Percentiles rank a stretch among this genome's conserved stretches.
These are phyloP conservation scores for Linnemannia exigua DNA, from an alignment of 192 early-diverging fungal species.

Conservation along the genomic window DNA sequence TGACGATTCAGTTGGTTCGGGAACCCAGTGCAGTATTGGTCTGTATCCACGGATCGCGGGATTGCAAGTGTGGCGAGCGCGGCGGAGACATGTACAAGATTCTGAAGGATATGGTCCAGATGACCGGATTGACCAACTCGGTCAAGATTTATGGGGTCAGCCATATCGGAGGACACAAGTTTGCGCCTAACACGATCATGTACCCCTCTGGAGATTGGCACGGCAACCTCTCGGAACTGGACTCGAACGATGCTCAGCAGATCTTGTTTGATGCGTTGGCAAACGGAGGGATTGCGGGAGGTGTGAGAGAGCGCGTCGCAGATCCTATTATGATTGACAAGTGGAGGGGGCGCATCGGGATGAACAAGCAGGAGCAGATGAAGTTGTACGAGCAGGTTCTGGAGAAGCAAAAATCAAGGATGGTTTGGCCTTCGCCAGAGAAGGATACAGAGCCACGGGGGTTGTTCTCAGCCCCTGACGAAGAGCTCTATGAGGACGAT, in stretches of 20 bases:
- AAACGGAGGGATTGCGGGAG: slow-evolving; percentile 40
- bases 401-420: slow-evolving; percentile 10
- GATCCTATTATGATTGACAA: slow-evolving; percentile 57
- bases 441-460: not conserved
- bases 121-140: slow-evolving; percentile 21
- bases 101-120: slow-evolving; percentile 57
- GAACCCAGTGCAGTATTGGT: slow-evolving; percentile 53
- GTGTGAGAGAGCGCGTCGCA: slow-evolving; percentile 22
- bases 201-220: slow-evolving; percentile 72
- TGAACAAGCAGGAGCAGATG: slow-evolving; percentile 59
- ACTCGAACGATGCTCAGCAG: slow-evolving; percentile 51
- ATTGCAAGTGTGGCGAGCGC: slow-evolving; percentile 63
- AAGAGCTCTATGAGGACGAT: slow-evolving; percentile 47
- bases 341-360: slow-evolving; percentile 67
- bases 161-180: slow-evolving; percentile 75
- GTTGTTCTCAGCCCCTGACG: slow-evolving; percentile 46
- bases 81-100: slow-evolving; percentile 56
- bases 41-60: slow-evolving; percentile 62
- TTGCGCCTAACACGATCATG: slow-evolving; percentile 70
- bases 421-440: not conserved
- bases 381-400: slow-evolving; percentile 37
- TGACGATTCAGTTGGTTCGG: slow-evolving; percentile 24
- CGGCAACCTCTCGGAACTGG: slow-evolving; percentile 55
- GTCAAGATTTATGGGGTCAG: slow-evolving; percentile 60
- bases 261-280: slow-evolving; percentile 60